Conservation (phyloP, 495 filamentous ascomycete genomes). For the Aspergillus biplanus region DNA sequence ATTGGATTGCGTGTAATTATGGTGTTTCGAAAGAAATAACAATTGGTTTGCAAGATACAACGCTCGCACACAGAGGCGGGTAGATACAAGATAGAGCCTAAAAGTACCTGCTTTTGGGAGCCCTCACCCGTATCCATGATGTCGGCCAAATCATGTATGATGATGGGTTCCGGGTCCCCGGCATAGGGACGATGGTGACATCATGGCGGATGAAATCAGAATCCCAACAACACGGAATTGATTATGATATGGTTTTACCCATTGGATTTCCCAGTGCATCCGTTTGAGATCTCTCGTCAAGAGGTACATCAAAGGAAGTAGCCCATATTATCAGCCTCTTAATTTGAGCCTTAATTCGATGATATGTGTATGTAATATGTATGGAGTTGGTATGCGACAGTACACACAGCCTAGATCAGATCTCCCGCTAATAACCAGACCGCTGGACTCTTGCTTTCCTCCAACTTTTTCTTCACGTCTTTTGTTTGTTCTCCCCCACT, state of each 20-base stretch:
- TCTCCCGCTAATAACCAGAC: constrained; percentile 34
- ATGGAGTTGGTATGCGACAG: constrained; percentile 13
- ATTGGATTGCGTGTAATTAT: background rate
- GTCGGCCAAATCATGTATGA: background rate
- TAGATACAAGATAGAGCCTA: background rate
- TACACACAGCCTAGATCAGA: constrained; percentile 23
- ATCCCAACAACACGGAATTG: constrained; percentile 1
- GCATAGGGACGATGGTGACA: constrained; percentile 12
- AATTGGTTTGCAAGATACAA: constrained; percentile 1
- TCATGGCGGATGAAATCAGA: constrained; percentile 11
- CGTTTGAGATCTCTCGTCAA: background rate
- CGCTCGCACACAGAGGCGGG: no score
- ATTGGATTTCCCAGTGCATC: background rate
- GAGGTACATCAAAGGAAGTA: background rate
- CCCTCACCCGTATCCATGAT: background rate
- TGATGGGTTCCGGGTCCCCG: constrained; percentile 8
- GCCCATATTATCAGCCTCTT: background rate
- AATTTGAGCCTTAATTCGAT: background rate
- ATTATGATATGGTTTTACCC: background rate
- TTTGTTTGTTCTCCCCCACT: constrained; percentile 18
- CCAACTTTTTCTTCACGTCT: constrained; percentile 2
- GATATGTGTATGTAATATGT: background rate
- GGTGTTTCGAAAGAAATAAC: background rate
- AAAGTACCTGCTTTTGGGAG: constrained; percentile 4
- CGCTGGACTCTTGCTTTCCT: constrained; percentile 26